Evolutionary conservation across 768 basidiomycete genomes (phyloP).

Genomic region (Trametes cinnabarina): DNA sequence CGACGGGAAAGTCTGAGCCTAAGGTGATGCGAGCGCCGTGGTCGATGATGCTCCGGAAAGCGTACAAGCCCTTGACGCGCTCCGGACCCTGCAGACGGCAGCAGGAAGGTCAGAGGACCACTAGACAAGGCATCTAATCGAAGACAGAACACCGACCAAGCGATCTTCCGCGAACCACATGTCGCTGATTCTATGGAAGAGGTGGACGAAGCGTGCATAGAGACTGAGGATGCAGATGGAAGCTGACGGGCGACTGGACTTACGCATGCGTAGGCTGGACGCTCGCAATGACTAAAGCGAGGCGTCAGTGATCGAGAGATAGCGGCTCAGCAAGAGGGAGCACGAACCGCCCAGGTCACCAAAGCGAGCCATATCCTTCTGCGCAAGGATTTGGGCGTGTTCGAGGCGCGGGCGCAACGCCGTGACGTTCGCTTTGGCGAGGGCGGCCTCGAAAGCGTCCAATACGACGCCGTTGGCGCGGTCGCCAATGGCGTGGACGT

Average conservation of each 20-base stretch:
- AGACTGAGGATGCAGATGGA: not conserved
- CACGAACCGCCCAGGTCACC: slow-evolving; percentile 76
- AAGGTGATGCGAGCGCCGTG: slow-evolving; percentile 68
- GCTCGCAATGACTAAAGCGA: slow-evolving; percentile 73
- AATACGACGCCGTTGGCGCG: slow-evolving; percentile 82
- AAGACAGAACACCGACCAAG: slow-evolving; percentile 44
- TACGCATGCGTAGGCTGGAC: slow-evolving; percentile 89
- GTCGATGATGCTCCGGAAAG: slow-evolving; percentile 73
- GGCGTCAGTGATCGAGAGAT: not conserved
- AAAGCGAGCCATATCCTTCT: slow-evolving; percentile 71
- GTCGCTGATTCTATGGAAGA: slow-evolving; percentile 59
- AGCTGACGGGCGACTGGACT: slow-evolving; percentile 31
- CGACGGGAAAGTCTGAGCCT: slow-evolving; percentile 91
- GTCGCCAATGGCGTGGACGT: slow-evolving; percentile 86
- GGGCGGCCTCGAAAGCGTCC: slow-evolving; percentile 73
- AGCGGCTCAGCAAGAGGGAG: not conserved
- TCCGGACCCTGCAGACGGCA: slow-evolving; percentile 60
- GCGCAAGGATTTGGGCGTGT: slow-evolving; percentile 85
- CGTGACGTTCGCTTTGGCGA: slow-evolving; percentile 58
- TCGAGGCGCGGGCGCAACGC: slow-evolving; percentile 78
- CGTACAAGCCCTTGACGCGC: slow-evolving; percentile 82
- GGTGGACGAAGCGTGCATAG: slow-evolving; percentile 3
- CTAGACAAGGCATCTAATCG: not conserved
- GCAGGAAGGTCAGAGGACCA: not conserved
- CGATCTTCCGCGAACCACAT: slow-evolving; percentile 90